Percentiles rank a stretch among this genome's conserved stretches.
These are phyloP conservation scores for Didymella sp. DNA, from an alignment of 2,329 filamentous ascomycete species.

Conservation along the genomic window DNA sequence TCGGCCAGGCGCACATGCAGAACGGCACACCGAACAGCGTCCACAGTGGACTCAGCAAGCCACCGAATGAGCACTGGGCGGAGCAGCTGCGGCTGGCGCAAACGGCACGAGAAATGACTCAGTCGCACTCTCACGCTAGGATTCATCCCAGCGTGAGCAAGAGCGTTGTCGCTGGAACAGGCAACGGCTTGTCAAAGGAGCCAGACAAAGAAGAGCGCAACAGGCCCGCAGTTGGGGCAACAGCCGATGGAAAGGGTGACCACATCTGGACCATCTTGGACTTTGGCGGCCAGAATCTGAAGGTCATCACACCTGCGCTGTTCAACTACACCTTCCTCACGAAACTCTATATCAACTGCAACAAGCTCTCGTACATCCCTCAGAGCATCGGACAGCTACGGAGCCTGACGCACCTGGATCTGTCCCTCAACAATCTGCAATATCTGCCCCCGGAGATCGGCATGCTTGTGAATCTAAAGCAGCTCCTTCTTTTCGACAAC, in stretches of 20 bases:
- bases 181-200: constrained; percentile 58
- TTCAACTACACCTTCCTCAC: constrained; percentile 89
- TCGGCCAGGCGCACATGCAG: constrained; percentile 64
- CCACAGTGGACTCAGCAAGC: constrained; percentile 64
- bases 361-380: constrained; percentile 84
- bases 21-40: constrained; percentile 64
- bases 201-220: constrained; percentile 66
- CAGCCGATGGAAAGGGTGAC: constrained; percentile 50
- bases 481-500: constrained; percentile 89
- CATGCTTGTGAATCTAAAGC: constrained; percentile 93
- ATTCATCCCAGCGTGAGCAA: constrained; percentile 74
- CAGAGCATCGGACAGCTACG: constrained; percentile 81
- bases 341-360: constrained; percentile 92
- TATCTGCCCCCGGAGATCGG: constrained; percentile 89
- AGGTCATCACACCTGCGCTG: constrained; percentile 77
- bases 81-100: constrained; percentile 84
- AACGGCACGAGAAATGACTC: constrained; percentile 71
- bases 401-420: constrained; percentile 81
- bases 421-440: constrained; percentile 84
- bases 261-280: constrained; percentile 95
- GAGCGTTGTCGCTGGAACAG: constrained; percentile 64
- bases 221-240: constrained; percentile 66
- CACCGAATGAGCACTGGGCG: constrained; percentile 79
- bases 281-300: constrained; percentile 92
- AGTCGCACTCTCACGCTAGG: constrained; percentile 77